A percentile compares a stretch with the other conserved stretches of the same genome.
phyloP scores from a whole-genome alignment of 2,329 filamentous ascomycete species.

The Talaromyces verruculosus region DNA sequence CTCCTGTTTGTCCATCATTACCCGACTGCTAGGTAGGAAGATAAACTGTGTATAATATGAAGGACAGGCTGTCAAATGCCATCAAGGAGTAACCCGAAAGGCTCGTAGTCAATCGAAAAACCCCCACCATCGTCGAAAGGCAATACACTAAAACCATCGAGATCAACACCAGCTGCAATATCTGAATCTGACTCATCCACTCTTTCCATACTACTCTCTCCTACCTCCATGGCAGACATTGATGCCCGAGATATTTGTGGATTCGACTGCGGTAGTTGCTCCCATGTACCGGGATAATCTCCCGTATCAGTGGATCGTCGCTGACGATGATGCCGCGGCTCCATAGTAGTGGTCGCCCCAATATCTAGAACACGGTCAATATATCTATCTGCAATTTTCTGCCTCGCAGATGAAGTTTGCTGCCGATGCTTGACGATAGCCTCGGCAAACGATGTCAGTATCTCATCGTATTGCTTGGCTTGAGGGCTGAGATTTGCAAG shows the following conservation, averaged over 20 bases:
- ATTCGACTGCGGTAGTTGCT: not conserved
- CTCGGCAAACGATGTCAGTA: constrained; percentile 50
- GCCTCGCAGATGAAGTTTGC: constrained; percentile 22
- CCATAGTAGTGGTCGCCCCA: not conserved
- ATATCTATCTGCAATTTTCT: constrained; percentile 15
- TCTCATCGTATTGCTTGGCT: constrained; percentile 59
- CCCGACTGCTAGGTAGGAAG: not conserved
- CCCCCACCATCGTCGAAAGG: constrained; percentile 18
- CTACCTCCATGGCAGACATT: not conserved
- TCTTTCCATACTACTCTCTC: not conserved
- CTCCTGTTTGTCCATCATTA: not conserved
- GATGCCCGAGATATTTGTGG: not conserved
- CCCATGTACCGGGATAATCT: constrained; percentile 3
- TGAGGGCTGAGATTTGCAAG: constrained; percentile 55
- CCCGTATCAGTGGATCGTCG: not conserved
- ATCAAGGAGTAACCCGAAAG: constrained; percentile 20
- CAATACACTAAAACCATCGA: constrained; percentile 19
- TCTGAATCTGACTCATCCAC: constrained; percentile 5
- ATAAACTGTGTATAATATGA: not conserved
- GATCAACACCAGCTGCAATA: constrained; percentile 15
- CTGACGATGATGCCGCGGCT: not conserved
- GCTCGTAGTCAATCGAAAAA: constrained; percentile 21
- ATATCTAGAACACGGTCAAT: constrained; percentile 20
- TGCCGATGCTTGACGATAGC: constrained; percentile 48
- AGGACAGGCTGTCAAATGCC: constrained; percentile 5